Percentiles rank a stretch among this genome's conserved stretches.
phyloP scores from a whole-genome alignment of 495 filamentous ascomycete species.

The Daldinia loculata region DNA sequence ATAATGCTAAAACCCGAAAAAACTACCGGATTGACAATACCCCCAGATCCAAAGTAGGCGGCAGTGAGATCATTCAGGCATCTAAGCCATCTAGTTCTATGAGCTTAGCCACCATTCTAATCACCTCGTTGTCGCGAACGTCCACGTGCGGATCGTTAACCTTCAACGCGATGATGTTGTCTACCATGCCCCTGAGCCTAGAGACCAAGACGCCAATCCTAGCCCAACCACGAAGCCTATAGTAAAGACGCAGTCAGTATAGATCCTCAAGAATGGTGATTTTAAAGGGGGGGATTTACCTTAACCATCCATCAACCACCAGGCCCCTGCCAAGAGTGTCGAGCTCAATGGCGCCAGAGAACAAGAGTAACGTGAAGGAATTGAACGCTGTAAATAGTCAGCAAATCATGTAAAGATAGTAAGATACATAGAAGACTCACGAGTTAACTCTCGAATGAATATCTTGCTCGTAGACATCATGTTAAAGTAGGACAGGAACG shows the following conservation, averaged over 20 bases:
- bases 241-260: neutral
- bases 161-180: slow-evolving; percentile 78
- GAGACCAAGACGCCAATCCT: slow-evolving; percentile 90
- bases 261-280: neutral
- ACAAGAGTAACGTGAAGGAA: slow-evolving; percentile 88
- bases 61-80: slow-evolving; percentile 43
- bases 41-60: neutral
- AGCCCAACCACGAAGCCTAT: slow-evolving; percentile 85
- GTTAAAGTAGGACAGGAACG: slow-evolving; percentile 84
- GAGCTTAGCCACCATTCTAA: slow-evolving; percentile 77
- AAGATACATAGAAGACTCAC: slow-evolving; percentile 58
- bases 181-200: slow-evolving; percentile 83
- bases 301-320: slow-evolving; percentile 91
- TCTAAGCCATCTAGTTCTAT: slow-evolving; percentile 91
- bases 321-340: slow-evolving; percentile 90
- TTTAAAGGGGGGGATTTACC: slow-evolving; percentile 42
- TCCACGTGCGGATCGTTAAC: slow-evolving; percentile 77
- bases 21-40: neutral
- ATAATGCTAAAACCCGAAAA: neutral
- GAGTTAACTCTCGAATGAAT: slow-evolving; percentile 88
- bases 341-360: slow-evolving; percentile 81
- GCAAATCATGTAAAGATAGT: slow-evolving; percentile 4
- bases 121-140: slow-evolving; percentile 69
- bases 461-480: slow-evolving; percentile 92
- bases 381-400: slow-evolving; percentile 75